A percentile compares a stretch with the other conserved stretches of the same genome.
Evolutionary conservation across 1,139 yeast species (phyloP).

Genomic region (Taphrina flavorubra): DNA sequence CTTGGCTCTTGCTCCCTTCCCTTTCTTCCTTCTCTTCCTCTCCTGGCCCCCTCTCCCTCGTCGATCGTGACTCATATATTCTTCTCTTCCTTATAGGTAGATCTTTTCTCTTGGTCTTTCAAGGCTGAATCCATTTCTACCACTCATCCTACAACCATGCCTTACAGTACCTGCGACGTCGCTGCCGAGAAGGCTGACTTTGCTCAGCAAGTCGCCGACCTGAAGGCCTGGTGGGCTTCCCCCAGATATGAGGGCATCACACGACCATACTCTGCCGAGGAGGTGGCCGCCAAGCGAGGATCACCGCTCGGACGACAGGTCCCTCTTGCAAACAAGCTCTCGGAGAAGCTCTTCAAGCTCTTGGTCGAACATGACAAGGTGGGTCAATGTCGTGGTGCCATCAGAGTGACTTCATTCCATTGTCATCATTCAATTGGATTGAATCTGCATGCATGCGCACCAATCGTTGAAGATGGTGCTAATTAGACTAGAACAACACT

Average conservation of each 20-base stretch:
- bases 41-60: not conserved
- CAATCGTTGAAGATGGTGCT: too few species aligned
- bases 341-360: constrained; percentile 69
- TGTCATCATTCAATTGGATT: too few species aligned
- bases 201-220: constrained; percentile 72
- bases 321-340: constrained; percentile 81
- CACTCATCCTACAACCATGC: constrained; percentile 45
- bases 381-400: not conserved
- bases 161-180: constrained; percentile 62
- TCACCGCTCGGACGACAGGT: constrained; percentile 67
- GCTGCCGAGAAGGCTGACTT: constrained; percentile 68
- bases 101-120: too few species aligned
- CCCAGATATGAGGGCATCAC: constrained; percentile 90
- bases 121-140: not conserved
- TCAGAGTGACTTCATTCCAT: too few species aligned
- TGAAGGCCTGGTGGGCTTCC: constrained; percentile 87
- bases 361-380: constrained; percentile 38
- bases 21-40: constrained; percentile 12
- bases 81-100: not conserved
- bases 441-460: not conserved
- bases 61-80: not conserved
- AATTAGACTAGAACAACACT: constrained; percentile 52
- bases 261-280: constrained; percentile 87
- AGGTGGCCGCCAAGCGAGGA: constrained; percentile 88
- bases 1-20: not conserved